Evolutionary conservation across 495 filamentous ascomycete genomes (phyloP), one percentile per base, ranked within the genome.

Genomic region (Podospora pseudopauciseta): DNA sequence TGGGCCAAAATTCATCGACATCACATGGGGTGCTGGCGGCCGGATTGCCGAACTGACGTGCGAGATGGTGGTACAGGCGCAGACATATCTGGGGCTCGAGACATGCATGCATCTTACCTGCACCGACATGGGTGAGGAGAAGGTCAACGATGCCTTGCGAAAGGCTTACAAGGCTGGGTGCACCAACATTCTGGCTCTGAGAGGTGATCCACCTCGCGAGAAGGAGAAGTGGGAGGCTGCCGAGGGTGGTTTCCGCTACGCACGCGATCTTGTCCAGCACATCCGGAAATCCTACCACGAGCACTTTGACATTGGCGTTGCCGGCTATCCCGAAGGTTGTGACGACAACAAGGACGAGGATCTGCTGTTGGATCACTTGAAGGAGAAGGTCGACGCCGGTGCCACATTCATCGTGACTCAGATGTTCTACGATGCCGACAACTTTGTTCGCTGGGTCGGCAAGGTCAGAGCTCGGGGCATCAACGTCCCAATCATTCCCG

Each of bases 51-150:
- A 96, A 68, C 82, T 99, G 75, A 99, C 96, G 13, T 93, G 90
- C 78, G 96, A 99, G 75, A 99, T 99, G 96, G 94, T 99, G 65
- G 89, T 90, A 62, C 92, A 96, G 65, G 95, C 96, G 57, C 96
- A 99, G 80, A 91, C 93, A n/a, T 92, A 93, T 55, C 94, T 96
- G 75, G 96, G 96, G 7, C 83, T 99, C 57, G 96, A 99, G 82
- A 98, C 96, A 7, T 97, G 94, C 80, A 99, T 99, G 96, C 96
- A 99, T 74, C 81, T 99, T 71, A 99, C 96, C 2, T 99, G 96
- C 79, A 99, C 96, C 56, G 96, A 97, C 76, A 99, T 99, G 96
- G 92, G 90, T 11, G 85, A 86, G 73, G 90, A 91, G 28, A 97
- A 92, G 80, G 89, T 99, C 68, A 92, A 98, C 73, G 86, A 90